These are phyloP conservation scores for Lepidopterella palustris DNA, from an alignment of 495 filamentous ascomycete genomes.

Conservation along the genomic window DNA sequence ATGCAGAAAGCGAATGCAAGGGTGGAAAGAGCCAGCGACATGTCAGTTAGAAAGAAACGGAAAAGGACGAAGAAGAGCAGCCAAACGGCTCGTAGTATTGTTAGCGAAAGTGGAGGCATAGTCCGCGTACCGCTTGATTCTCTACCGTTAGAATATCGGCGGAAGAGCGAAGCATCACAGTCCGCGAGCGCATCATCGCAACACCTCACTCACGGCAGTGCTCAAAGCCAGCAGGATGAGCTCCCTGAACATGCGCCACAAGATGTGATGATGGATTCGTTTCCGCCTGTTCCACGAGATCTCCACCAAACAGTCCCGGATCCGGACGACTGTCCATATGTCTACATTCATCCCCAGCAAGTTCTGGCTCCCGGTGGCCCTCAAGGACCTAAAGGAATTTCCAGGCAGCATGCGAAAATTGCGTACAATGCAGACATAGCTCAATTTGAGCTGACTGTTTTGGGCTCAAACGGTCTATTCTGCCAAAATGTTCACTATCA, in stretches of 20 bases:
- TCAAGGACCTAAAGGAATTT: slow-evolving; percentile 60
- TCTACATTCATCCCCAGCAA: slow-evolving; percentile 65
- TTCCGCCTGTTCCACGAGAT: slow-evolving; percentile 10
- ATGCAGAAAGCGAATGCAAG: slow-evolving; percentile 3
- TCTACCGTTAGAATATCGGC: slow-evolving; percentile 18
- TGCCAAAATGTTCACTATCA: slow-evolving; percentile 66
- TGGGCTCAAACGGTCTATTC: slow-evolving; percentile 83
- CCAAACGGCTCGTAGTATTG: slow-evolving; percentile 16
- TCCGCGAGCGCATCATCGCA: slow-evolving; percentile 19
- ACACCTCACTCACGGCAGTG: slow-evolving; percentile 1
- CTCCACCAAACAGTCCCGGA: slow-evolving; percentile 12
- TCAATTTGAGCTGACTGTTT: slow-evolving; percentile 70
- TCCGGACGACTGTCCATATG: slow-evolving; percentile 61
- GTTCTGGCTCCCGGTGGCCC: slow-evolving; percentile 49
- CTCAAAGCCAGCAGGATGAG: slow-evolving; percentile 5
- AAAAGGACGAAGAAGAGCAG: background rate
- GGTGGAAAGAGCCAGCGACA: background rate
- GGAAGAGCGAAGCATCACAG: slow-evolving; percentile 22
- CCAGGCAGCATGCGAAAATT: slow-evolving; percentile 78
- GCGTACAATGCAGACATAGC: slow-evolving; percentile 67
- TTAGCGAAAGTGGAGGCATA: slow-evolving; percentile 26
- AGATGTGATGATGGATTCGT: slow-evolving; percentile 19
- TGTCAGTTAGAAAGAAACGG: background rate
- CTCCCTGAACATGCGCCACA: slow-evolving; percentile 14
- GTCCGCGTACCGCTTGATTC: slow-evolving; percentile 7